These are phyloP conservation scores for Aristolochia fimbriata DNA, from an alignment of 164 flowering plant species.

Conservation along the genomic window DNA sequence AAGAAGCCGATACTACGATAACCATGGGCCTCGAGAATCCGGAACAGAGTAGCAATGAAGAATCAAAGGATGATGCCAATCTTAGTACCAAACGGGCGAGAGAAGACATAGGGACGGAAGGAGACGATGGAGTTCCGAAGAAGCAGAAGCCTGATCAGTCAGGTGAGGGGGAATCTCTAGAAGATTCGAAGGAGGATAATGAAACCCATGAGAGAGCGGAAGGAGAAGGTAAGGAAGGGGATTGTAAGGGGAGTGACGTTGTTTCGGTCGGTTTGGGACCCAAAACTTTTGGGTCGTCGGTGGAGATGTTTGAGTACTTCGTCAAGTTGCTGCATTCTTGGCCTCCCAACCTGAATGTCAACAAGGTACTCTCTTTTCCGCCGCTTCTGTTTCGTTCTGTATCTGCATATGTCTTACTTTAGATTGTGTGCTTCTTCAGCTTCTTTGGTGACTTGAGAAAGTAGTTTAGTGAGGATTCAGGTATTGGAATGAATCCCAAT, in stretches of 20 bases:
- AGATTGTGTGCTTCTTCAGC: background rate
- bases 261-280: slow-evolving; percentile 42
- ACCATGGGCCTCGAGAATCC: slow-evolving; percentile 12
- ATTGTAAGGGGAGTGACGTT: slow-evolving; percentile 4
- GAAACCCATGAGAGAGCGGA: background rate
- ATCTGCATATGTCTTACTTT: background rate
- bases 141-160: slow-evolving; percentile 29
- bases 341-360: slow-evolving; percentile 60
- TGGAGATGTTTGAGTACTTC: slow-evolving; percentile 80
- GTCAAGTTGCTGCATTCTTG: slow-evolving; percentile 64
- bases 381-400: background rate
- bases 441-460: background rate
- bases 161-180: slow-evolving; percentile 15
- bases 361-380: slow-evolving; percentile 41
- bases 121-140: slow-evolving; percentile 24
- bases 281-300: slow-evolving; percentile 51
- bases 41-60: background rate
- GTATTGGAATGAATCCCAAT: no score
- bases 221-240: slow-evolving; percentile 4
- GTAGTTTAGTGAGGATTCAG: background rate
- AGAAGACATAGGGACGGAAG: slow-evolving; percentile 25
- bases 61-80: slow-evolving; percentile 3
- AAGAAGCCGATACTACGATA: background rate
- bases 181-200: slow-evolving; percentile 10
- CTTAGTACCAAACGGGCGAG: slow-evolving; percentile 30